A percentile compares a stretch with the other conserved stretches of the same genome.
phyloP scores from a whole-genome alignment of 2,329 filamentous ascomycete species.

The Penicillium sp. region DNA sequence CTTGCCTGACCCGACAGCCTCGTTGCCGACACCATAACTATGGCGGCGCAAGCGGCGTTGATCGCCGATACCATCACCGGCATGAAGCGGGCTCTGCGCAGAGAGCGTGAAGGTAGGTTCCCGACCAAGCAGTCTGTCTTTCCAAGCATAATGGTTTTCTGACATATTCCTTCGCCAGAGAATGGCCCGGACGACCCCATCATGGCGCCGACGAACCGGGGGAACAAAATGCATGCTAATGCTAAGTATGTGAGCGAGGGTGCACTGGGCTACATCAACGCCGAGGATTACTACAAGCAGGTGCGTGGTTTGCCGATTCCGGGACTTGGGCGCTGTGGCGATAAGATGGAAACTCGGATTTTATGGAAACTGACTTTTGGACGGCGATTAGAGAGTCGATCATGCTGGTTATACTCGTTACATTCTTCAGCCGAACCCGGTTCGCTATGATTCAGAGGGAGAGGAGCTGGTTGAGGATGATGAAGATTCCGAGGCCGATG shows the following conservation, averaged over 20 bases:
- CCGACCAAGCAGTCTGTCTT: neutral
- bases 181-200: slow-evolving; percentile 52
- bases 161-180: slow-evolving; percentile 24
- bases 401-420: slow-evolving; percentile 61
- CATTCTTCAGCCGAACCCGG: slow-evolving; percentile 58
- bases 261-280: slow-evolving; percentile 50
- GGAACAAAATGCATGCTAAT: slow-evolving; percentile 60
- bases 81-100: slow-evolving; percentile 52
- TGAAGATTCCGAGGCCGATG: slow-evolving; percentile 57
- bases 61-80: slow-evolving; percentile 54
- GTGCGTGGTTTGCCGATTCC: slow-evolving; percentile 32
- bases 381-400: slow-evolving; percentile 51
- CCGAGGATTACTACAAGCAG: slow-evolving; percentile 55
- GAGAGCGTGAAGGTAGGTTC: slow-evolving; percentile 44
- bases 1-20: slow-evolving; percentile 12
- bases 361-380: slow-evolving; percentile 8
- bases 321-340: neutral
- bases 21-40: slow-evolving; percentile 23
- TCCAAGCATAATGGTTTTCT: slow-evolving; percentile 2
- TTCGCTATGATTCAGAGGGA: slow-evolving; percentile 61
- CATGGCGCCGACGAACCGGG: slow-evolving; percentile 55
- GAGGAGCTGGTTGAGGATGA: slow-evolving; percentile 59
- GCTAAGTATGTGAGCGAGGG: slow-evolving; percentile 56
- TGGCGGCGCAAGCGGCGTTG: slow-evolving; percentile 44
- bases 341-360: neutral